Percentiles rank a stretch among this genome's conserved stretches.
These are phyloP conservation scores for Penicillium sumatraense DNA, from an alignment of 2,329 filamentous ascomycete species.

Conservation along the genomic window DNA sequence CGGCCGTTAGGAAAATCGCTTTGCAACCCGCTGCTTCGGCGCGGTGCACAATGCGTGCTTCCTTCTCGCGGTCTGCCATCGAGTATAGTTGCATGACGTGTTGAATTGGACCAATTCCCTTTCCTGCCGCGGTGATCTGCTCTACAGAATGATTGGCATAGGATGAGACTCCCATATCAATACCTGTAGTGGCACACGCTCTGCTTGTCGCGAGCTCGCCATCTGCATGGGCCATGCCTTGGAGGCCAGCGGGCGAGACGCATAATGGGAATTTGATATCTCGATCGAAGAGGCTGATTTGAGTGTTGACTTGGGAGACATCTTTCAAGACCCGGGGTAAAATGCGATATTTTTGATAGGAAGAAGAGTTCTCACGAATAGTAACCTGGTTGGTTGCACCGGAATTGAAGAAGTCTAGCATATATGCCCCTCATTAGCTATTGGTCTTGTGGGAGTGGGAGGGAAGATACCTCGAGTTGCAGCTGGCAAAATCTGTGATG, in stretches of 20 bases:
- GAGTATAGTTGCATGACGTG: constrained; percentile 34
- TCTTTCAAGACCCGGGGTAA: constrained; percentile 51
- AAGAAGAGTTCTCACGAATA: constrained; percentile 57
- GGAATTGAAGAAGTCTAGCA: constrained; percentile 60
- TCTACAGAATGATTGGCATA: constrained; percentile 53
- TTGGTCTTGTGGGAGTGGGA: not conserved
- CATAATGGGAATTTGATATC: constrained; percentile 55
- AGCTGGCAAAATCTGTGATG: constrained; percentile 12
- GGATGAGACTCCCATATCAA: constrained; percentile 55
- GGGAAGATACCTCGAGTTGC: constrained; percentile 17
- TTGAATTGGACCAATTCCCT: constrained; percentile 20
- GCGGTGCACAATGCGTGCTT: constrained; percentile 32
- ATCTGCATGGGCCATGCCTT: constrained; percentile 57
- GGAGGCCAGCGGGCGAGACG: constrained; percentile 59
- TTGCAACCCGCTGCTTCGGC: constrained; percentile 44
- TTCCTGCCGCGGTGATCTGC: constrained; percentile 47
- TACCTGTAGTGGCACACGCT: constrained; percentile 47
- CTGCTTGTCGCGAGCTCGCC: constrained; percentile 57
- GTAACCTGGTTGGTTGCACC: constrained; percentile 48
- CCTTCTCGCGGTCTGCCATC: constrained; percentile 28
- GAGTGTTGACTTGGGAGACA: constrained; percentile 48
- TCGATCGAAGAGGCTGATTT: constrained; percentile 49
- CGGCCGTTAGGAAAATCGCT: constrained; percentile 60
- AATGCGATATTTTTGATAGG: constrained; percentile 56
- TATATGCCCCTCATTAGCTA: constrained; percentile 5